Base-by-base conservation (phyloP, 2,329 filamentous ascomycete genomes). In the Cryphonectria carpinicola region DNA sequence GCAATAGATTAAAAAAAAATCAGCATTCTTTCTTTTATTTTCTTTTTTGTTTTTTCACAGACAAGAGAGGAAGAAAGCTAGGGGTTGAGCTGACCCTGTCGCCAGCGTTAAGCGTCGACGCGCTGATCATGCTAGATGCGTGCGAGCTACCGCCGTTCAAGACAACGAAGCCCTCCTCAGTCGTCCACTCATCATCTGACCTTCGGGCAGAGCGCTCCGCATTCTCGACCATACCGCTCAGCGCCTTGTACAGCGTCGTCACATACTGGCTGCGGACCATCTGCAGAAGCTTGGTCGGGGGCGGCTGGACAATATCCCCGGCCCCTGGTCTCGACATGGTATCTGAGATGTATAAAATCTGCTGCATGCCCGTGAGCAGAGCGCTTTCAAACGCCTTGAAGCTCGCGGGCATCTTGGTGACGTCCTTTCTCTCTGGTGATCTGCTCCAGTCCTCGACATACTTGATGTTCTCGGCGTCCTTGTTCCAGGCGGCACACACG, bases 201-300 rank as follows among this genome's bases (percentile, higher is more conserved):
- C 89, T 89, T 75, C 90, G 88, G 19, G 90, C 80, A 3, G 90
- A 87, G 70, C 90, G 89, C 81, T 98, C 94, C 3, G 96, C 95
- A 80, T 97, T 98, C 81, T 98, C 96, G 1, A 99, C 94, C 90
- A 99, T 95, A 32, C 95, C 96, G 76, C 93, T 97, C 52, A 99
- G 83, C 8, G 94, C 94, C 80, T 97, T 97, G 81, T 98, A 98
- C 60, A 99, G 83, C 70, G 95, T 97, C 8, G 92, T 94, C 22
- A 97, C 94, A 77, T 99, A 99, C 78, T 97, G 94, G 74, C 90
- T 92, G 74, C 95, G 89, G 22, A 98, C 94, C 88, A 95, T 94
- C 79, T 97, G 93, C 60, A 98, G 84, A 60, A 98, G 84, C 80
- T 98, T 99, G 10, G 91, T 86, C 49, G 94, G 91, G 6, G 96